These are phyloP conservation scores for Gloeophyllum trabeum DNA, from an alignment of 768 basidiomycete genomes.

Conservation along the genomic window DNA sequence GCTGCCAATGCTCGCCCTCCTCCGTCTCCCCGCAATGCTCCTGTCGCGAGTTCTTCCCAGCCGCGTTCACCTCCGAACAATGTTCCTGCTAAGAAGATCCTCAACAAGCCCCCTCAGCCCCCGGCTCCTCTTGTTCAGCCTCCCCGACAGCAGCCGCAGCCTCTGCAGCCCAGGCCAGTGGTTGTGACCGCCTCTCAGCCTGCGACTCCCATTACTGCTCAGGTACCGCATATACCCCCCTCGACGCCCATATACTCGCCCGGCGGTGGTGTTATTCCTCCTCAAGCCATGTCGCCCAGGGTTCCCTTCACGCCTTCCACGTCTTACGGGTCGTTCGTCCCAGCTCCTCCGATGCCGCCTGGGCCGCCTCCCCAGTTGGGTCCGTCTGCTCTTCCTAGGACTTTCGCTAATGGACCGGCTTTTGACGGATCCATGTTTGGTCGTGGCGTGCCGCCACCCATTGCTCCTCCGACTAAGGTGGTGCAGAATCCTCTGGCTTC, in stretches of 20 bases:
- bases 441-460: slow-evolving; percentile 26
- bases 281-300: slow-evolving; percentile 43
- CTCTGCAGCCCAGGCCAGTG: slow-evolving; percentile 22
- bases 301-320: slow-evolving; percentile 36
- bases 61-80: slow-evolving; percentile 36
- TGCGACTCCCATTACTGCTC: slow-evolving; percentile 37
- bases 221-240: slow-evolving; percentile 27
- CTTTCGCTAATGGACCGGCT: slow-evolving; percentile 34
- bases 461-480: slow-evolving; percentile 16
- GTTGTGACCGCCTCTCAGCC: slow-evolving; percentile 29
- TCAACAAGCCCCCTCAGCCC: slow-evolving; percentile 30
- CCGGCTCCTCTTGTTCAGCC: slow-evolving; percentile 19
- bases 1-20: slow-evolving; percentile 37
- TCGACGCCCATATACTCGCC: slow-evolving; percentile 39
- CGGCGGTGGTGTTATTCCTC: slow-evolving; percentile 29
- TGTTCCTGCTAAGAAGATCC: slow-evolving; percentile 47
- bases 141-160: slow-evolving; percentile 22
- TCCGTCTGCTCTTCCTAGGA: slow-evolving; percentile 42
- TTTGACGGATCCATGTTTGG: slow-evolving; percentile 40
- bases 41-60: slow-evolving; percentile 33
- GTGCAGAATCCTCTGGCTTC: slow-evolving; percentile 39
- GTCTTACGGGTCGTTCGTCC: slow-evolving; percentile 38
- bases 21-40: slow-evolving; percentile 36
- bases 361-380: slow-evolving; percentile 34
- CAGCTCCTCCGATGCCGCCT: slow-evolving; percentile 32